These are phyloP conservation scores for Hymenoscyphus occultus DNA, from an alignment of 2,329 filamentous ascomycete genomes.

Conservation along the genomic window DNA sequence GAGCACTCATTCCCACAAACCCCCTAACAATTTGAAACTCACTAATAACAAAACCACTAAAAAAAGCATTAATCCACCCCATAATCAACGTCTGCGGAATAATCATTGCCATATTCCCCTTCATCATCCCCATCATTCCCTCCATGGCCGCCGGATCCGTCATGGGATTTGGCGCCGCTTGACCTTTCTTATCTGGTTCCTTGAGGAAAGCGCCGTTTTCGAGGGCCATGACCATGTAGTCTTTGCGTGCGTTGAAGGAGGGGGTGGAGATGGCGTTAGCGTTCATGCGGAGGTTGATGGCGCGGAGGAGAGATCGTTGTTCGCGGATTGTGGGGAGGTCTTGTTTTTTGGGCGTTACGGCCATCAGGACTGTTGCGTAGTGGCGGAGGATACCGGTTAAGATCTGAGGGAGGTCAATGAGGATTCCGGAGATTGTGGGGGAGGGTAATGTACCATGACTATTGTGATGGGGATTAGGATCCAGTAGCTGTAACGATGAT, in stretches of 20 bases:
- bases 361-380: slow-evolving; percentile 91
- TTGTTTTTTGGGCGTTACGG: slow-evolving; percentile 77
- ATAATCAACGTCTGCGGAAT: slow-evolving; percentile 98
- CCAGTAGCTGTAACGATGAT: slow-evolving; percentile 73
- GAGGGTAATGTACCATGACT: slow-evolving; percentile 69
- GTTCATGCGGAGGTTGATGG: slow-evolving; percentile 80
- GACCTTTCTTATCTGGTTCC: slow-evolving; percentile 79
- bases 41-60: slow-evolving; percentile 97
- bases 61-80: slow-evolving; percentile 99
- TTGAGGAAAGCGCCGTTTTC: slow-evolving; percentile 87
- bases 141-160: slow-evolving; percentile 96
- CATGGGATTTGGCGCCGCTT: slow-evolving; percentile 90
- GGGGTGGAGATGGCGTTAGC: slow-evolving; percentile 73
- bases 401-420: slow-evolving; percentile 50
- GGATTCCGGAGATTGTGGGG: neutral
- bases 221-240: slow-evolving; percentile 76
- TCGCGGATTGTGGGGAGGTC: slow-evolving; percentile 76
- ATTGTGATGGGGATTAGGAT: slow-evolving; percentile 96
- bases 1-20: too few species aligned
- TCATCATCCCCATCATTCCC: slow-evolving; percentile 99
- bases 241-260: slow-evolving; percentile 77
- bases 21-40: slow-evolving; percentile 35
- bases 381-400: slow-evolving; percentile 93
- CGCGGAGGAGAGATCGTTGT: slow-evolving; percentile 79
- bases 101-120: slow-evolving; percentile 99